Evolutionary conservation across 106 monocot species (phyloP).

Genomic region (Phalaenopsis aphrodite): DNA sequence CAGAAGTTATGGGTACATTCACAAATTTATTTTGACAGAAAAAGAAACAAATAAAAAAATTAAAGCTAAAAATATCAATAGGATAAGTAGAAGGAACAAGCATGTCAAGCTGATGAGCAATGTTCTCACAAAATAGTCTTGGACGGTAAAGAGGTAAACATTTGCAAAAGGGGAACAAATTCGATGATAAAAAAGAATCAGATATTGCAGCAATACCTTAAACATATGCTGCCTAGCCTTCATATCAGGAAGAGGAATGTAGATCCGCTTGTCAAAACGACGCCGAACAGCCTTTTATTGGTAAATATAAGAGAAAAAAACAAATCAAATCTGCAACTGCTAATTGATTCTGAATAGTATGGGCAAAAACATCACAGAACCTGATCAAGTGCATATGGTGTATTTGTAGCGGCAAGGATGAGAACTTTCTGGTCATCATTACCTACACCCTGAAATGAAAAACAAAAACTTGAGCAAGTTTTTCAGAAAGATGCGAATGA

Average conservation of each 20-base stretch:
- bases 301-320: conserved; percentile 3
- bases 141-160: too few relatives aligned
- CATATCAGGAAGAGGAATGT: conserved; percentile 76
- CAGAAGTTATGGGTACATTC: too few relatives aligned
- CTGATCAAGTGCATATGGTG: conserved; percentile 85
- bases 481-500: too few relatives aligned
- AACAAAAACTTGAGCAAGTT: too few relatives aligned
- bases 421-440: conserved; percentile 84
- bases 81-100: too few relatives aligned
- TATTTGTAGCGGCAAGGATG: conserved; percentile 82
- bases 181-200: background rate
- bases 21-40: too few relatives aligned
- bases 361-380: conserved; percentile 20
- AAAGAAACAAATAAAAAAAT: too few relatives aligned
- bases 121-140: too few relatives aligned
- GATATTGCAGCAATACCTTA: conserved; percentile 31
- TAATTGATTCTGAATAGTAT: background rate
- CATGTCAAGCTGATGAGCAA: too few relatives aligned
- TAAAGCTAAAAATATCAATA: too few relatives aligned
- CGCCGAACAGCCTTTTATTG: conserved; percentile 50
- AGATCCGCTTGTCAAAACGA: conserved; percentile 83
- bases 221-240: conserved; percentile 93
- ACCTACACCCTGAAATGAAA: conserved; percentile 57
- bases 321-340: background rate
- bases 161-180: too few relatives aligned